These are phyloP conservation scores for Strobilomyces dryophilus DNA, from an alignment of 768 basidiomycete species.

Conservation along the genomic window DNA sequence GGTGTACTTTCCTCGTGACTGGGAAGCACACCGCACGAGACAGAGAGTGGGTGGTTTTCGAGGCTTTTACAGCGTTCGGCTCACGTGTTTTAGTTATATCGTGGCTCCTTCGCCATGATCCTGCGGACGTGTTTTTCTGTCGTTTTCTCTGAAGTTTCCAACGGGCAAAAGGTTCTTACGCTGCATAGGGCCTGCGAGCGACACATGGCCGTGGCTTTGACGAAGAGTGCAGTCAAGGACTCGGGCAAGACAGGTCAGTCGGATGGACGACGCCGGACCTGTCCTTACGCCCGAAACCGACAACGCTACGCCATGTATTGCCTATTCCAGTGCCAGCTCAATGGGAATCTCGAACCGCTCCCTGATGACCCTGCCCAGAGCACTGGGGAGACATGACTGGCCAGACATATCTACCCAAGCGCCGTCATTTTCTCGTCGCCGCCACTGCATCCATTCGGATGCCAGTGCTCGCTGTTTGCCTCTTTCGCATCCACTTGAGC, in stretches of 20 bases:
- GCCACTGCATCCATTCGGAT: no score
- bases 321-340: slow-evolving; percentile 80
- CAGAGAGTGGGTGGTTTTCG: slow-evolving; percentile 53
- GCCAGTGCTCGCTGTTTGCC: no score
- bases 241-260: slow-evolving; percentile 82
- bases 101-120: slow-evolving; percentile 79
- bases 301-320: slow-evolving; percentile 94
- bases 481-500: no score
- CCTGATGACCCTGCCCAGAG: slow-evolving; percentile 36
- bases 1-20: slow-evolving; percentile 72
- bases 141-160: slow-evolving; percentile 78
- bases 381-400: background rate
- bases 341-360: slow-evolving; percentile 35
- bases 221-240: slow-evolving; percentile 86
- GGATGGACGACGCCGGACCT: background rate
- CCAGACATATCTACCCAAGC: no score
- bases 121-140: no score
- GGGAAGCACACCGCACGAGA: slow-evolving; percentile 57
- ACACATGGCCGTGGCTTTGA: slow-evolving; percentile 80
- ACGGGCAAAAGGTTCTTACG: slow-evolving; percentile 65
- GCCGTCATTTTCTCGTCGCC: no score
- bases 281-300: slow-evolving; percentile 33
- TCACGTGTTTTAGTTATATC: slow-evolving; percentile 57
- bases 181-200: slow-evolving; percentile 80
- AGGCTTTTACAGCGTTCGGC: background rate